Conservation (phyloP, 352 stramenopile species). For the Blastocystis sp. region DNA sequence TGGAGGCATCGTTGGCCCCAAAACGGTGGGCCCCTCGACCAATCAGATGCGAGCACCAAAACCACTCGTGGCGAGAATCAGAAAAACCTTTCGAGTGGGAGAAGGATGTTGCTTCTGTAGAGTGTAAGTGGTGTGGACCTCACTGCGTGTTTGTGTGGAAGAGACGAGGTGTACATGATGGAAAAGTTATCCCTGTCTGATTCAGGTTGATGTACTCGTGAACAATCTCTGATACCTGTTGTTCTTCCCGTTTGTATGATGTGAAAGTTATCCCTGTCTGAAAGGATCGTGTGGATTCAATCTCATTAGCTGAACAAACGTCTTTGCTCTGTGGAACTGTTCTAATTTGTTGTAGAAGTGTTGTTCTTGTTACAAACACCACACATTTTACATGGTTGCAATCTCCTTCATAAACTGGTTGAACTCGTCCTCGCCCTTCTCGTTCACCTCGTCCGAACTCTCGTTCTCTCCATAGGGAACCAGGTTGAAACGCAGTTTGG, state of each 20-base stretch:
- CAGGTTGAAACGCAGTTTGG: slow-evolving; percentile 48
- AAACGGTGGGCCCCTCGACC: slow-evolving; percentile 43
- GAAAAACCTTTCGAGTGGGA: slow-evolving; percentile 3
- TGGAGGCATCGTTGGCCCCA: too few species aligned
- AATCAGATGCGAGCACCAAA: slow-evolving; percentile 27
- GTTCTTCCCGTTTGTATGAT: not conserved
- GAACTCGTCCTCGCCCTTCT: not conserved
- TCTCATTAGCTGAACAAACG: slow-evolving; percentile 45
- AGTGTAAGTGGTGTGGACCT: not conserved
- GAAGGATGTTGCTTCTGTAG: not conserved
- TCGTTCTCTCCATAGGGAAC: slow-evolving; percentile 43
- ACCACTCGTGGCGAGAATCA: not conserved
- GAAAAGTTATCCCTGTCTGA: not conserved
- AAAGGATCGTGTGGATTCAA: slow-evolving; percentile 40
- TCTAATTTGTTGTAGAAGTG: slow-evolving; percentile 37
- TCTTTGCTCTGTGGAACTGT: not conserved
- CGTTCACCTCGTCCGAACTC: not conserved
- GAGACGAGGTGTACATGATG: not conserved
- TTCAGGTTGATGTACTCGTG: not conserved
- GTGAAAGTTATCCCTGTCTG: slow-evolving; percentile 61
- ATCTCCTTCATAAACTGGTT: slow-evolving; percentile 51
- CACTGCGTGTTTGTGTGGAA: not conserved
- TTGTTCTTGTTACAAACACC: slow-evolving; percentile 51
- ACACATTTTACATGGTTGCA: slow-evolving; percentile 6
- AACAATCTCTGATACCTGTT: not conserved